These are phyloP conservation scores for Colletotrichum brevisporum DNA, from an alignment of 2,329 filamentous ascomycete genomes.

Conservation along the genomic window DNA sequence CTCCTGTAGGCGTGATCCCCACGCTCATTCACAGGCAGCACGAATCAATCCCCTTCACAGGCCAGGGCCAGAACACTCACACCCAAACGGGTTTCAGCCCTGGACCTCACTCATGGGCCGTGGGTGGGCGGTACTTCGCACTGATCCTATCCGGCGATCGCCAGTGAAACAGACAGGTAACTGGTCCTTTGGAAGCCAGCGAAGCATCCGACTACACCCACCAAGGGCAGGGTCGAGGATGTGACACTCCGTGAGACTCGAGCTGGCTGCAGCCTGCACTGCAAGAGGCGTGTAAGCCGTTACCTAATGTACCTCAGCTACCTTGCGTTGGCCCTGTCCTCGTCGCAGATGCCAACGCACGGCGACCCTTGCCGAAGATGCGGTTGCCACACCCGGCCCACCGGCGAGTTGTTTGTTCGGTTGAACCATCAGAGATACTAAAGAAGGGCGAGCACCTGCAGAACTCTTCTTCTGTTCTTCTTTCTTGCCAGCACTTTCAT, in stretches of 20 bases:
- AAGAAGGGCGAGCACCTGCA: slow-evolving; percentile 35
- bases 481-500: slow-evolving; percentile 14
- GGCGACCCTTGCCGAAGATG: slow-evolving; percentile 16
- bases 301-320: slow-evolving; percentile 33
- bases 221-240: slow-evolving; percentile 19
- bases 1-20: too few species aligned
- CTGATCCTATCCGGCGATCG: slow-evolving; percentile 18
- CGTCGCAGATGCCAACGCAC: slow-evolving; percentile 38
- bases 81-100: slow-evolving; percentile 20
- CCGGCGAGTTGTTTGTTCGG: slow-evolving; percentile 17
- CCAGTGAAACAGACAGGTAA: slow-evolving; percentile 33
- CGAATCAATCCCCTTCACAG: not conserved
- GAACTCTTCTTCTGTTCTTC: not conserved
- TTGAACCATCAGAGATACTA: slow-evolving; percentile 28
- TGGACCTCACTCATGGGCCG: slow-evolving; percentile 12
- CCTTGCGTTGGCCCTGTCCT: slow-evolving; percentile 14
- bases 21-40: too few species aligned
- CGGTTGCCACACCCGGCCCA: slow-evolving; percentile 25
- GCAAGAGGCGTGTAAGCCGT: slow-evolving; percentile 16
- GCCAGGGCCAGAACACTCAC: not conserved
- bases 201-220: slow-evolving; percentile 16
- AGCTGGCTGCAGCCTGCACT: slow-evolving; percentile 21
- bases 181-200: slow-evolving; percentile 19
- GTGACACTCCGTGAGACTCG: slow-evolving; percentile 26
- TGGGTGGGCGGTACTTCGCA: slow-evolving; percentile 14